Conservation (phyloP, 2,329 filamentous ascomycete species). For the Trichoderma citrinoviride region DNA sequence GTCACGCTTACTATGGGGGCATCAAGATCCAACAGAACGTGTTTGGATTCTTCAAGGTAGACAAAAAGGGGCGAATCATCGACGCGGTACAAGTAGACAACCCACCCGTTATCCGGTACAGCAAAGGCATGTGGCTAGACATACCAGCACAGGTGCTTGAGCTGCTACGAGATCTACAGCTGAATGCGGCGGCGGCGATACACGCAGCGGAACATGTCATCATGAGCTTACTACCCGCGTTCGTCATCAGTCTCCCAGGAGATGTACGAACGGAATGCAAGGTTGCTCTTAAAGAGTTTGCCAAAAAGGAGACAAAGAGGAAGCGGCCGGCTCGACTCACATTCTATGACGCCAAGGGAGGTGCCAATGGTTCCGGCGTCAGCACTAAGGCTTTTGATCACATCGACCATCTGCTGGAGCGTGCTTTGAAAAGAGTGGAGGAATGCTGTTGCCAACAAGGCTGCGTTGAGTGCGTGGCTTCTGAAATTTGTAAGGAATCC, state of each 20-base stretch:
- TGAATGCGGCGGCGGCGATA: slow-evolving; percentile 86
- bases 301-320: slow-evolving; percentile 62
- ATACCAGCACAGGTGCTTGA: slow-evolving; percentile 76
- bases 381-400: slow-evolving; percentile 94
- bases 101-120: slow-evolving; percentile 79
- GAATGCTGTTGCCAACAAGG: slow-evolving; percentile 74
- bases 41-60: slow-evolving; percentile 97
- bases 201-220: slow-evolving; percentile 94
- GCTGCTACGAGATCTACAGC: slow-evolving; percentile 66
- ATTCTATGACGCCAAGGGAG: slow-evolving; percentile 94
- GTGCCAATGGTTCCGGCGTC: slow-evolving; percentile 77
- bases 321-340: slow-evolving; percentile 86
- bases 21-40: slow-evolving; percentile 87
- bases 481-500: slow-evolving; percentile 76
- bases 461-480: slow-evolving; percentile 87
- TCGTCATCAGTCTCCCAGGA: slow-evolving; percentile 83
- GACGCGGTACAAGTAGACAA: slow-evolving; percentile 94
- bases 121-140: slow-evolving; percentile 94
- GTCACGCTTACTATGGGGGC: slow-evolving; percentile 76
- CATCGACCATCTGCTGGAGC: slow-evolving; percentile 70
- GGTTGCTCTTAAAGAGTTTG: slow-evolving; percentile 81
- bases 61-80: slow-evolving; percentile 77
- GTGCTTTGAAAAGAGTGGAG: slow-evolving; percentile 74
- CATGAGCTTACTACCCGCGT: slow-evolving; percentile 82
- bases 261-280: slow-evolving; percentile 97